Conservation (phyloP, 1,139 yeast genomes). For the Blastobotrys elegans region DNA sequence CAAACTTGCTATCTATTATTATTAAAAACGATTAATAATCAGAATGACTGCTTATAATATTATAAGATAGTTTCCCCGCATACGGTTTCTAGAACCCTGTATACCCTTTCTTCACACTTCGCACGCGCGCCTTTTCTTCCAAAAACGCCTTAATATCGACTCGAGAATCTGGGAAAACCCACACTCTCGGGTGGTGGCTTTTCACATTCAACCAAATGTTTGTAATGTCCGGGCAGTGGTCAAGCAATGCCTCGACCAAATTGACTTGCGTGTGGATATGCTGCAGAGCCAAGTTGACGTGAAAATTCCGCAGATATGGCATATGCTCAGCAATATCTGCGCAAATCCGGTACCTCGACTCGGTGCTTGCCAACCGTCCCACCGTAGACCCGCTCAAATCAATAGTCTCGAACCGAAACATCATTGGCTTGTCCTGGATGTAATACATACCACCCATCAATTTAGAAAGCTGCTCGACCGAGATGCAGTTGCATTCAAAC, state of each 20-base stretch:
- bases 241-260: not conserved
- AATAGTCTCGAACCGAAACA: not conserved
- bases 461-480: not conserved
- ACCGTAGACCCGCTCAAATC: not conserved
- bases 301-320: not conserved
- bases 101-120: not conserved
- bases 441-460: not conserved
- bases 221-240: not conserved
- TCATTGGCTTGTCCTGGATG: not conserved
- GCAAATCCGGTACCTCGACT: not conserved
- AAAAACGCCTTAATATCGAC: not conserved
- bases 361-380: not conserved
- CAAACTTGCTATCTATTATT: not conserved
- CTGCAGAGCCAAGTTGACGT: not conserved
- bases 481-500: not conserved
- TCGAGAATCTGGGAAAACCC: too few species aligned
- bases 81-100: not conserved
- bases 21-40: too few species aligned
- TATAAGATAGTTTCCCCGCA: too few species aligned
- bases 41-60: not conserved
- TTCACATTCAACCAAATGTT: not conserved
- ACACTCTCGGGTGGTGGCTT: not conserved
- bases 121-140: not conserved
- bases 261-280: not conserved
- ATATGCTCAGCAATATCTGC: not conserved